Evolutionary conservation across 371 early-diverging fungal species (phyloP), one percentile per base, ranked within the genome.

Genomic region (Cokeromyces recurvatus): DNA sequence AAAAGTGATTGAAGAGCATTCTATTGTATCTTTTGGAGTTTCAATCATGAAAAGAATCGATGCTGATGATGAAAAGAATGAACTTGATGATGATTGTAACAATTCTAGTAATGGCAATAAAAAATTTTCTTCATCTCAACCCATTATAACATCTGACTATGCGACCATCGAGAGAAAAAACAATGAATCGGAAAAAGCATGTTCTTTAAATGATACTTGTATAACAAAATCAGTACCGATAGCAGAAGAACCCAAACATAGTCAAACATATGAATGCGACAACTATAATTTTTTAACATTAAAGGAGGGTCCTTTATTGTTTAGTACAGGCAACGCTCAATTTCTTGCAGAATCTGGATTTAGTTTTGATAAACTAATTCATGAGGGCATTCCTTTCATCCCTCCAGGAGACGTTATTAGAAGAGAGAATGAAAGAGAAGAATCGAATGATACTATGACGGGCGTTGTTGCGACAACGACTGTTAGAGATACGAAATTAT

Each of bases 291-390:
- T 59, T 7, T 38, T 57, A 3, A 44, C 62, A 1, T 39, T 32
- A 32, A 60, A 62, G 17, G 37, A 60, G 67, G 63, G 53, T 15
- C 21, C 65, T 49, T 51, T 79, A 69, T 54, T 59, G 16, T 81
- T 92, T 16, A 70, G 68, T n/a, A 80, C 89, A 1, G 52, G 51
- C 10, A 89, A 87, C 50, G 59, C 90, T 53, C 42, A 68, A 20
- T 97, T 95, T 51, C 64, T 97, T 34, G 83, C 83, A 3, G 79
- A 85, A 43, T 85, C 79, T 53, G 89, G 90, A 0, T 87, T 92
- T 36, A 94, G 94, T 59, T 85, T 94, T 48, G 86, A 86, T 53
- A 71, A 73, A 10, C 84, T 85, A 59, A 74, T 83, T 20, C 40
- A 59, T n/a, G 57, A 81, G 32, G 95, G 94, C 2, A 82, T 95